Conservation (phyloP, 1,284 basidiomycete genomes). For the Leucoagaricus sp. region DNA sequence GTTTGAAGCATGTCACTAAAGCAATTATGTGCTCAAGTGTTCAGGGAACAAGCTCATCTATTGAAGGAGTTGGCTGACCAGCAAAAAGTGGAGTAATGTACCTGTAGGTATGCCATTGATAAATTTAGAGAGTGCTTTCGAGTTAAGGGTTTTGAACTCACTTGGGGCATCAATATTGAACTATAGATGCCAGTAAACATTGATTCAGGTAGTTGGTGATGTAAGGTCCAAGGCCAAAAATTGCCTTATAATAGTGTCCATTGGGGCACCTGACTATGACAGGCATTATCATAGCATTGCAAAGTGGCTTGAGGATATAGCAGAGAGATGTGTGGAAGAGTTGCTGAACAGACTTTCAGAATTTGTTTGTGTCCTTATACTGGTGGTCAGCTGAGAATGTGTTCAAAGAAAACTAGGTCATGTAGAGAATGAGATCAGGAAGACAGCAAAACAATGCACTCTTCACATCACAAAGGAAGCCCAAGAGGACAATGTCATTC, state of each 20-base stretch:
- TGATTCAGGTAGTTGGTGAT: not conserved
- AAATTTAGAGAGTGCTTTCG: no score
- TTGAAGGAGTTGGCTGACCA: not conserved
- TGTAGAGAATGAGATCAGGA: not conserved
- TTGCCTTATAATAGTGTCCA: not conserved
- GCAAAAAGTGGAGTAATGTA: not conserved
- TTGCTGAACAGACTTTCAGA: not conserved
- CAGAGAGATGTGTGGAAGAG: not conserved
- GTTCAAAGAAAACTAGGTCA: no score
- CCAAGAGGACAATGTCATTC: conserved; percentile 19
- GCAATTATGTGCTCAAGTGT: not conserved
- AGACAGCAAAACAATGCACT: not conserved
- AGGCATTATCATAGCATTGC: not conserved
- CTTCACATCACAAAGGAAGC: not conserved
- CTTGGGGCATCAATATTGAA: not conserved
- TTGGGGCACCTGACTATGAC: not conserved
- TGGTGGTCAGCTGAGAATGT: not conserved
- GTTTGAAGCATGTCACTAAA: not conserved
- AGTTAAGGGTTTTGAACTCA: not conserved
- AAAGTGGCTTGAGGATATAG: not conserved
- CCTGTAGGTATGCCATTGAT: not conserved
- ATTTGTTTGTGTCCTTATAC: not conserved
- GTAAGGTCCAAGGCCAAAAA: not conserved
- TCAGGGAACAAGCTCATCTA: not conserved
- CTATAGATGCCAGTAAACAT: not conserved